Evolutionary conservation across 169 alveolate species (phyloP), one percentile per base, ranked within the genome.

Genomic region (Babesia ovata): DNA sequence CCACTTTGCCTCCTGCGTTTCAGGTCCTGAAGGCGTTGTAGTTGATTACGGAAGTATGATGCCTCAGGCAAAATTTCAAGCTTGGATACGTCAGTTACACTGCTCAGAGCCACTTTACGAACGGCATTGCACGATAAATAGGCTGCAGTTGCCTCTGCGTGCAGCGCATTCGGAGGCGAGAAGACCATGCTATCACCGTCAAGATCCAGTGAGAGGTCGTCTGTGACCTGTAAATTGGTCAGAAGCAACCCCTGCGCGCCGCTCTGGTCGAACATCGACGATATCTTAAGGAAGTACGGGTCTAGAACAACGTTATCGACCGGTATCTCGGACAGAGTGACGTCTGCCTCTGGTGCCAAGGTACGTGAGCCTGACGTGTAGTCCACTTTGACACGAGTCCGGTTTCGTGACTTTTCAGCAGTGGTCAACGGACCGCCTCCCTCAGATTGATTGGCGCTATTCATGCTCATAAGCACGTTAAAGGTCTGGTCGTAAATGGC

Each of bases 401-500:
- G 52, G 44, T 26, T 62, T n/a, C 77, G 66, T 13, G 71, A 19
- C 53, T 60, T 78, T 10, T 63, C 45, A 26, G 61, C 54, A 0
- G 49, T 28, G 12, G 50, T 44, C 0, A 42, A 44, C 17, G 42
- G 19, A 4, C 44, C 50, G n/a, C 54, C 48, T 42, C 62, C 74
- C 19, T 71, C 70, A 6, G 42, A 29, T 13, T 62, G 67, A 17
- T 79, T 82, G 54, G 87, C 91, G 28, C 61, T 83, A 77, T 86
- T 81, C 88, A 90, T 82, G 67, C 75, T 90, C 66, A 84, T 69
- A 67, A 90, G 71, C 60, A 90, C 86, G 73, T 82, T 90, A 69
- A 75, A 90, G 16, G 94, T 86, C 63, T 83, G 91, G 76, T 90
- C 92, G 71, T 90, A 90, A 17, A 90, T 71, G 39, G 94, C 94